phyloP scores from a whole-genome alignment of 805 yeast genomes.

The Candida wancherniae region DNA sequence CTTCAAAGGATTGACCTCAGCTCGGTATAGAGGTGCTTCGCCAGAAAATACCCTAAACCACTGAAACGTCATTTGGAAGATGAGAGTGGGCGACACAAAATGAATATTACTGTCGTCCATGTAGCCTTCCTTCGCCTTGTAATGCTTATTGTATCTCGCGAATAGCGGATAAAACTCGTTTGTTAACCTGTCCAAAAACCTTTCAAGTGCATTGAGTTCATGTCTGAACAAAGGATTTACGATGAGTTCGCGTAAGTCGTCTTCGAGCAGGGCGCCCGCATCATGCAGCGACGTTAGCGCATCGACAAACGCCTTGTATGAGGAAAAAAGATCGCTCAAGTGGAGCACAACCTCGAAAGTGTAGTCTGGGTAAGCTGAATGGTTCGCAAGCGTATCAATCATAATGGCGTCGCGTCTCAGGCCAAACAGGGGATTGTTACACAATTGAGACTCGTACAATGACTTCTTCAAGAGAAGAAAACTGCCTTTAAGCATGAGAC shows the following conservation, averaged over 20 bases:
- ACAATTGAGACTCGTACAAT: conserved; percentile 11
- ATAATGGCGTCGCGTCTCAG: conserved; percentile 14
- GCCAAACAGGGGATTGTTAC: conserved; percentile 3
- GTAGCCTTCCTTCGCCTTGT: conserved; percentile 15
- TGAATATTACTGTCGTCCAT: conserved; percentile 17
- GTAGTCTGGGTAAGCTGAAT: conserved; percentile 31
- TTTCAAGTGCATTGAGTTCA: conserved; percentile 25
- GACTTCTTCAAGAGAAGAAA: conserved; percentile 26
- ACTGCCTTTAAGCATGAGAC: conserved; percentile 32
- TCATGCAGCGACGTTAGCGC: conserved; percentile 6
- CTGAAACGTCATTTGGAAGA: conserved; percentile 30
- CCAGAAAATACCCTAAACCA: conserved; percentile 36
- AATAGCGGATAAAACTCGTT: conserved; percentile 25
- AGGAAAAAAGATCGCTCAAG: conserved; percentile 21
- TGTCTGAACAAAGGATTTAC: conserved; percentile 14
- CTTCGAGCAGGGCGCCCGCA: conserved; percentile 6
- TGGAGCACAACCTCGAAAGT: conserved; percentile 25
- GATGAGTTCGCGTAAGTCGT: conserved; percentile 5
- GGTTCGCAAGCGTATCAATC: conserved; percentile 20
- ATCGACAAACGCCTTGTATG: conserved; percentile 23
- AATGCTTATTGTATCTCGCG: conserved; percentile 21
- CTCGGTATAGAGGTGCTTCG: conserved; percentile 26
- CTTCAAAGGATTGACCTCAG: conserved; percentile 25
- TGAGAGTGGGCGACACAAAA: conserved; percentile 25
- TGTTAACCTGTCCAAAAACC: conserved; percentile 24